Evolutionary conservation across 768 basidiomycete species (phyloP), one percentile per base, ranked within the genome.

Genomic region (Tylopilus cervinicoccineus): DNA sequence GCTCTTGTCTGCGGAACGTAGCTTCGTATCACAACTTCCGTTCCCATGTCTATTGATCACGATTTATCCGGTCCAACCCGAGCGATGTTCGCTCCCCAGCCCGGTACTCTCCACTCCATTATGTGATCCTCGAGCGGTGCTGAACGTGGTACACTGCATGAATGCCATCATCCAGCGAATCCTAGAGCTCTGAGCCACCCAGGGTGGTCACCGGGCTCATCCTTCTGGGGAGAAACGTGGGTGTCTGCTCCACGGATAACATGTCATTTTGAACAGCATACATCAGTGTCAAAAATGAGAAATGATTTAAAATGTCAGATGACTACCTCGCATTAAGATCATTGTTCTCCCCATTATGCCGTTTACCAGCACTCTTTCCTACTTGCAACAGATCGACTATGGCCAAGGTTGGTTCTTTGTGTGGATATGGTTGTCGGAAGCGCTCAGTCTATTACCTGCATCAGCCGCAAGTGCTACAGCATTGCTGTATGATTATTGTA

Each of bases 401-500:
- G 49, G 45, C 24, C 52, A 51, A 47, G 39, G 57, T 55, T 31
- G 5, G 57, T 28, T 16, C 11, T 23, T 38, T 23, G 14, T 5
- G 6, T 24, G 19, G n/a, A 16, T 28, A 16, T 11, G 22, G 12
- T 31, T 22, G 0, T 43, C 16, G 3, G 8, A 16, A 10, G 3
- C 0, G 4, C 44, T 48, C 3, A 48, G 10, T 11, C 10, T 13
- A 46, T 48, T n/a, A 11, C 12, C 26, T n/a, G n/a, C 6, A 32
- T 43, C 28, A 59, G 51, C 42, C 19, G 58, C 58, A 9, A 16
- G 45, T 24, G 37, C 28, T 17, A 19, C 54, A 2, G 57, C 47
- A 17, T 24, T 59, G 16, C 5, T 53, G 17, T 59, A 56, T 31
- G 57, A 59, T 47, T 53, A 49, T 36, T 2, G 57, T 59, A 23